phyloP scores from a whole-genome alignment of 306 rosid species.

The Prunus mira region DNA sequence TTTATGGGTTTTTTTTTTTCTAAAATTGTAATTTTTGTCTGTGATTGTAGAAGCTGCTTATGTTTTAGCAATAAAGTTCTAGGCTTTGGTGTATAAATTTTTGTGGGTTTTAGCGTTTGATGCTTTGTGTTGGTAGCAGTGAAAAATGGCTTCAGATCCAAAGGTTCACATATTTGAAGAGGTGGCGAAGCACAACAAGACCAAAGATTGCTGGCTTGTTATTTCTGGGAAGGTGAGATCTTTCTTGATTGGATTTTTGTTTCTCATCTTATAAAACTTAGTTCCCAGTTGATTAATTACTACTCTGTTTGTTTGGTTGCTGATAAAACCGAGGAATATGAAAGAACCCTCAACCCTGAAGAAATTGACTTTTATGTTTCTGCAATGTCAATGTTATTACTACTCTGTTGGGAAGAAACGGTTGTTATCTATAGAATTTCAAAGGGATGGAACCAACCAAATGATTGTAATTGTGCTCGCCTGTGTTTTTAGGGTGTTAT shows the following conservation, averaged over 20 bases:
- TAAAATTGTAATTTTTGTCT: neutral
- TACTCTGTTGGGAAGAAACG: too few relatives aligned
- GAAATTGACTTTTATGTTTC: neutral
- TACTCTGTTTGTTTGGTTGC: neutral
- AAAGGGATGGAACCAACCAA: neutral
- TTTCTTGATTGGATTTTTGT: conserved; percentile 6
- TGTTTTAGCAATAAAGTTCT: neutral
- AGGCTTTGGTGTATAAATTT: conserved; percentile 23
- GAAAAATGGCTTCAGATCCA: conserved; percentile 64
- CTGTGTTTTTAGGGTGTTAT: neutral
- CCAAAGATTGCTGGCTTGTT: conserved; percentile 90
- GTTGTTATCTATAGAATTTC: neutral
- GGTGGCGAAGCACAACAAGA: conserved; percentile 65
- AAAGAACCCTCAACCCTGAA: neutral
- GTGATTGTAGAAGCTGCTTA: conserved; percentile 10
- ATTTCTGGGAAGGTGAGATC: conserved; percentile 78
- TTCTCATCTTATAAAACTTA: neutral
- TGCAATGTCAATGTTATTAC: neutral
- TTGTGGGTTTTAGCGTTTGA: conserved; percentile 17
- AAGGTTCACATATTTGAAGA: conserved; percentile 63
- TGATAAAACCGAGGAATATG: conserved; percentile 1
- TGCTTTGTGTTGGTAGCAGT: conserved; percentile 32
- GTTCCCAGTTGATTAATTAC: conserved; percentile 10
- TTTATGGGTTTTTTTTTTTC: neutral
- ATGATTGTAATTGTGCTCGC: neutral